These are phyloP conservation scores for Elsinoe arachidis DNA, from an alignment of 2,329 filamentous ascomycete genomes.

Conservation along the genomic window DNA sequence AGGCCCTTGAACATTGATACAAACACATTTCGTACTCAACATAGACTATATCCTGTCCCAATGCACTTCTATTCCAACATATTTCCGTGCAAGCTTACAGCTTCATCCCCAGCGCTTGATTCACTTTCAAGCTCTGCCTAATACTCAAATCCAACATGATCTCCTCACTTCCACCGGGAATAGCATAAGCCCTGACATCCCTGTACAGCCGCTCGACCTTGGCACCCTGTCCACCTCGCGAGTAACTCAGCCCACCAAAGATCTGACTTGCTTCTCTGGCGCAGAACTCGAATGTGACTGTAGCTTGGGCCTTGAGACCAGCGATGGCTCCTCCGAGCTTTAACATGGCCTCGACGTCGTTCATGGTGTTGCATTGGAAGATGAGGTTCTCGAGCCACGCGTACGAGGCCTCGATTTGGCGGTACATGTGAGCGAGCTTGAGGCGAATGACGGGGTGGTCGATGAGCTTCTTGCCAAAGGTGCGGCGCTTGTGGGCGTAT, in stretches of 20 bases:
- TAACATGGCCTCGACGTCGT: conserved; percentile 90
- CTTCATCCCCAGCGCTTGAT: conserved; percentile 92
- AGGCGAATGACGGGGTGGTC: conserved; percentile 95
- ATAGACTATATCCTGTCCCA: not conserved
- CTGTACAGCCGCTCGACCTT: conserved; percentile 93
- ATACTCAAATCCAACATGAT: conserved; percentile 98
- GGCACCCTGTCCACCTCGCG: conserved; percentile 82
- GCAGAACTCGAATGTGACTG: conserved; percentile 94
- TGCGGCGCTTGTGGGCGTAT: conserved; percentile 93
- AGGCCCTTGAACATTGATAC: not conserved
- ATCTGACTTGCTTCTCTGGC: conserved; percentile 94
- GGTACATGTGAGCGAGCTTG: conserved; percentile 96
- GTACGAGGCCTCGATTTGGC: conserved; percentile 95
- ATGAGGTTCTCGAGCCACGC: conserved; percentile 94
- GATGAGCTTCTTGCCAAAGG: conserved; percentile 93
- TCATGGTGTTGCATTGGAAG: conserved; percentile 88
- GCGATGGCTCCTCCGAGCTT: conserved; percentile 92
- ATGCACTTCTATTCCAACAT: not conserved
- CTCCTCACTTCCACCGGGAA: conserved; percentile 91
- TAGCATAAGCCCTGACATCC: conserved; percentile 88
- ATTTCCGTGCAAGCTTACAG: conserved; percentile 45
- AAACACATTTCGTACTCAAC: not conserved
- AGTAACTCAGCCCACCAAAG: conserved; percentile 90
- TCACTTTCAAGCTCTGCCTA: conserved; percentile 78
- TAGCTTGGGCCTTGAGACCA: conserved; percentile 85